These are phyloP conservation scores for Aspergillus sp. DNA, from an alignment of 2,329 filamentous ascomycete species.

Conservation along the genomic window DNA sequence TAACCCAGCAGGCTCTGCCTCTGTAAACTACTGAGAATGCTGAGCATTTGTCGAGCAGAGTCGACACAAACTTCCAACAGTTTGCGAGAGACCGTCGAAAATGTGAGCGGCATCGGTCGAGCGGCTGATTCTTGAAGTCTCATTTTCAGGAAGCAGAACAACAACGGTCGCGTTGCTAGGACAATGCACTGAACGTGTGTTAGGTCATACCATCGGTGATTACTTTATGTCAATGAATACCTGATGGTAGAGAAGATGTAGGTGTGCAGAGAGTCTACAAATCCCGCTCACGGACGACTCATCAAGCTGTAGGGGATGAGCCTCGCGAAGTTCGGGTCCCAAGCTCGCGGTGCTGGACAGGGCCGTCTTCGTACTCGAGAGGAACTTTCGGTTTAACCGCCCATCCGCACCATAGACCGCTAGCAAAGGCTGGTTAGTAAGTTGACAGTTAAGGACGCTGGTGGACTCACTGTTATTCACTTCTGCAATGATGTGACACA, in stretches of 20 bases:
- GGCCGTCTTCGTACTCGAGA: constrained; percentile 40
- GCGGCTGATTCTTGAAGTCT: constrained; percentile 26
- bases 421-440: constrained; percentile 10
- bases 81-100: constrained; percentile 38
- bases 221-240: constrained; percentile 14
- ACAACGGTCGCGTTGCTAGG: constrained; percentile 41
- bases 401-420: constrained; percentile 45
- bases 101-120: constrained; percentile 30
- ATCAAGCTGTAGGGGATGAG: constrained; percentile 38
- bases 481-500: constrained; percentile 46
- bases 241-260: constrained; percentile 43
- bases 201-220: not conserved
- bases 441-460: not conserved
- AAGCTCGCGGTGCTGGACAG: constrained; percentile 40
- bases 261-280: constrained; percentile 43
- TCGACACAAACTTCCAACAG: constrained; percentile 45
- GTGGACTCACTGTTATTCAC: constrained; percentile 44
- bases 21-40: constrained; percentile 45
- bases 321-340: constrained; percentile 39
- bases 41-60: constrained; percentile 44
- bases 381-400: constrained; percentile 34
- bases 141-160: constrained; percentile 46
- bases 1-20: constrained; percentile 50
- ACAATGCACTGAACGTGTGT: constrained; percentile 37
- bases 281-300: constrained; percentile 36